Evolutionary conservation across 1,139 yeast species (phyloP).

Genomic region (Martiniozyma asiatica): DNA sequence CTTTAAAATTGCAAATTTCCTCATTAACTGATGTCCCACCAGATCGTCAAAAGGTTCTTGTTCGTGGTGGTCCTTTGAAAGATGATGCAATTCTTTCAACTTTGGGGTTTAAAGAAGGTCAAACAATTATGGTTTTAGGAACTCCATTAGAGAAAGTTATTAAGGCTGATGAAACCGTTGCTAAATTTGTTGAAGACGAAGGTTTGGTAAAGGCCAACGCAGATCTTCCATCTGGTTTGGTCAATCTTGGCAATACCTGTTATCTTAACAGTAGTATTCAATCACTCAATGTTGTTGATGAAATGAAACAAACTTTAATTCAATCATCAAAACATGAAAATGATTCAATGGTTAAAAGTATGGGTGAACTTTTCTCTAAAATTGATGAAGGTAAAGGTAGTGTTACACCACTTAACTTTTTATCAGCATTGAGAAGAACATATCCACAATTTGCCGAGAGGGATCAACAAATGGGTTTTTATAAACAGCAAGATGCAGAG

Average conservation of each 20-base stretch:
- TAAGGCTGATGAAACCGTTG: conserved; percentile 24
- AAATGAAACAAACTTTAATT: conserved; percentile 28
- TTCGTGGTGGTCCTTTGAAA: conserved; percentile 77
- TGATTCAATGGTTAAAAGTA: conserved; percentile 23
- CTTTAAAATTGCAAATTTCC: conserved; percentile 60
- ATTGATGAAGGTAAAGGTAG: conserved; percentile 33
- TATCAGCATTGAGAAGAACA: conserved; percentile 47
- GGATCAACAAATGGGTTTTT: conserved; percentile 48
- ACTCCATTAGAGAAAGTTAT: conserved; percentile 50
- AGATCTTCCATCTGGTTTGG: conserved; percentile 63
- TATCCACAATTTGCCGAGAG: conserved; percentile 88
- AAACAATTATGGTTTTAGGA: conserved; percentile 80
- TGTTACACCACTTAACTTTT: conserved; percentile 52
- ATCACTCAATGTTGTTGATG: conserved; percentile 58
- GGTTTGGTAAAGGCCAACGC: conserved; percentile 28
- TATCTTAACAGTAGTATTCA: conserved; percentile 86
- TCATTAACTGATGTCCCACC: conserved; percentile 72
- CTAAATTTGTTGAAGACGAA: conserved; percentile 64
- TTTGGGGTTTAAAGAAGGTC: conserved; percentile 50
- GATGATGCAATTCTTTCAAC: conserved; percentile 46
- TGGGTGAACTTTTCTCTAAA: conserved; percentile 34
- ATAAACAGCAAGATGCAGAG: conserved; percentile 96
- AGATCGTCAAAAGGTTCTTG: conserved; percentile 78
- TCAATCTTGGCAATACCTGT: conserved; percentile 89
- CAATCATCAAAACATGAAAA: conserved; percentile 12